Base-by-base conservation (phyloP, 176 grass and related monocot genomes). In the Juncus effusus region DNA sequence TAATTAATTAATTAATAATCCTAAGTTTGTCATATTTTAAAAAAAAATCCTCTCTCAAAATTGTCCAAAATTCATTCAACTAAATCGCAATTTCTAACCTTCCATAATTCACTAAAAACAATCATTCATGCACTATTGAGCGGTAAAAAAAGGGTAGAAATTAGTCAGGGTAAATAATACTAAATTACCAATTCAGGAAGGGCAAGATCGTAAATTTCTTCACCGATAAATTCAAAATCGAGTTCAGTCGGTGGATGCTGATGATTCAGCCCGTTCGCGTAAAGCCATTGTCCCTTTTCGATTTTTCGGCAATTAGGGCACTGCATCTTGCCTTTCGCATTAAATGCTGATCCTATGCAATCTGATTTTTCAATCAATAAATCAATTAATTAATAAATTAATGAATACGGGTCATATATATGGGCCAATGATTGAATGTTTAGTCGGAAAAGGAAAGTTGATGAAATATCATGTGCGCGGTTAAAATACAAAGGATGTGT, bases 301-400 rank as follows among this genome's bases (percentile, higher is more conserved):
- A 95, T 76, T 80, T 80, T 95, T 64, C 90, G 73, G 79, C 90
- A 95, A 62, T 95, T 95, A 38, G 90, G 90, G 76, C 90, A 95
- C 61, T 95, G 90, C 90, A 95, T 95, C 42, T 72, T 62, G 14
- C 90, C 90, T 82, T 99, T 99, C 70, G 85, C 88, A 84, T 99
- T 99, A 83, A 99, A 99, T 76, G 94, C 94, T 1, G 94, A 99
- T 36, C 94, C 94, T 69, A 93, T 99, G 84, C 94, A 99, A 65
- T 99, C 94, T 99, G 80, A 16, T 63, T 40, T 73, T 40, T 38
- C 19, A 67, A 72, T 58, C 72, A 59, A 56, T 2, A 36, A 10
- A 74, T 60, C 1, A 28, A 28, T 28, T 28, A 28, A 28, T 28
- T 28, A 28, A 28, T 28, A 28, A 28, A 28, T 28, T 28, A 28